Evolutionary conservation across 441 rosid species (phyloP), one percentile per base, ranked within the genome.

Genomic region (Brassica hybrid): DNA sequence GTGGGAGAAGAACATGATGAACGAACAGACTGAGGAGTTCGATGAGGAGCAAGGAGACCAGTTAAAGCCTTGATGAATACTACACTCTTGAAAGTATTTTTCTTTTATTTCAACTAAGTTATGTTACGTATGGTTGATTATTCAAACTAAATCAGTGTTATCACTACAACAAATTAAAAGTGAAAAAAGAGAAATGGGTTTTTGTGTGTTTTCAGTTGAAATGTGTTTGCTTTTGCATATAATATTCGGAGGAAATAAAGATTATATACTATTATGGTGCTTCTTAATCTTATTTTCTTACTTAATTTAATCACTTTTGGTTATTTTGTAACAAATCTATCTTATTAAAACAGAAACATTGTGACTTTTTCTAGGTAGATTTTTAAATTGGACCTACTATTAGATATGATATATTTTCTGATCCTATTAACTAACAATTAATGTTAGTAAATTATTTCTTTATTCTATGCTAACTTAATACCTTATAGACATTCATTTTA

Each of bases 1-100:
- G 36, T 80, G 83, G 83, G 83, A 80, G 76, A 79, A 79, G 64
- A 74, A 79, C 30, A 25, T 43, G 50, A 62, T 67, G 78, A 32
- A 70, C 18, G 69, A 75, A 60, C 41, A 75, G 73, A 62, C 79
- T 32, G 59, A 66, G 3, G 83, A 65, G 73, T 65, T 75, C 66
- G 68, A 9, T 58, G 83, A 70, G 69, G 76, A 71, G 63, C 83
- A 80, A 61, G 73, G 23, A 48, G 71, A 71, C 61, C 74, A 75
- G 19, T 75, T 71, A 72, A 76, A 71, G 67, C 83, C 80, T 75
- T 80, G 80, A 80, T 48, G 54, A 60, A 61, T 57, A 73, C 17
- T 66, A 78, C 77, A 72, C 68, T 72, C 76, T 43, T 64, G n/a
- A 54, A 68, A 17, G 13, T 25, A 67, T 48, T 48, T 48, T 73